These are phyloP conservation scores for Parsonsia alboflavescens DNA, from an alignment of 257 asterid genomes.

Conservation along the genomic window DNA sequence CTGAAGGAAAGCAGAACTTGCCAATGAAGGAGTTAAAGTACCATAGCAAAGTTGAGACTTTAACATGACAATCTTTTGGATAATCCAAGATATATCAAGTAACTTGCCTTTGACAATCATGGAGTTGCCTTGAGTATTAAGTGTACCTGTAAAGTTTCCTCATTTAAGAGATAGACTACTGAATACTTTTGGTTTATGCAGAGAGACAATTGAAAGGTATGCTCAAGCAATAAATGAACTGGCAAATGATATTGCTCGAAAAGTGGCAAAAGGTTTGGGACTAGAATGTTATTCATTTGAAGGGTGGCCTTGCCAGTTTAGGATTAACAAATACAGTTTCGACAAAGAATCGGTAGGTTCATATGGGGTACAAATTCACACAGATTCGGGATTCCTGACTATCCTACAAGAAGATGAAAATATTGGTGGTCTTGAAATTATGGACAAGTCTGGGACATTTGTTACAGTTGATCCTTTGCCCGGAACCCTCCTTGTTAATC, in stretches of 20 bases:
- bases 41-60: not conserved
- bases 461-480: slow-evolving; percentile 53
- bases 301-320: slow-evolving; percentile 60
- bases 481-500: slow-evolving; percentile 51
- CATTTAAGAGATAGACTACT: not conserved
- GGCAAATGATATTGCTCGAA: slow-evolving; percentile 33
- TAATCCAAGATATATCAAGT: not conserved
- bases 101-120: not conserved
- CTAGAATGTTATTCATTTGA: slow-evolving; percentile 28
- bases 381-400: slow-evolving; percentile 65
- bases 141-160: not conserved
- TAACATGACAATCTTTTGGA: not conserved
- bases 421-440: slow-evolving; percentile 60
- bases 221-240: slow-evolving; percentile 49
- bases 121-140: not conserved
- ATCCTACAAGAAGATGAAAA: slow-evolving; percentile 64
- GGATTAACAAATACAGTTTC: slow-evolving; percentile 64
- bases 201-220: slow-evolving; percentile 44
- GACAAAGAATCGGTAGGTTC: slow-evolving; percentile 39
- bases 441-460: slow-evolving; percentile 50
- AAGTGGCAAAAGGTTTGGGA: slow-evolving; percentile 46
- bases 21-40: too few species aligned
- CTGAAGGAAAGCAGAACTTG: not conserved
- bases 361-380: slow-evolving; percentile 58
- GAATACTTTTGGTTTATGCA: slow-evolving; percentile 9